Conservation (phyloP, 176 grass and related monocot genomes). For the Carex parvula region DNA sequence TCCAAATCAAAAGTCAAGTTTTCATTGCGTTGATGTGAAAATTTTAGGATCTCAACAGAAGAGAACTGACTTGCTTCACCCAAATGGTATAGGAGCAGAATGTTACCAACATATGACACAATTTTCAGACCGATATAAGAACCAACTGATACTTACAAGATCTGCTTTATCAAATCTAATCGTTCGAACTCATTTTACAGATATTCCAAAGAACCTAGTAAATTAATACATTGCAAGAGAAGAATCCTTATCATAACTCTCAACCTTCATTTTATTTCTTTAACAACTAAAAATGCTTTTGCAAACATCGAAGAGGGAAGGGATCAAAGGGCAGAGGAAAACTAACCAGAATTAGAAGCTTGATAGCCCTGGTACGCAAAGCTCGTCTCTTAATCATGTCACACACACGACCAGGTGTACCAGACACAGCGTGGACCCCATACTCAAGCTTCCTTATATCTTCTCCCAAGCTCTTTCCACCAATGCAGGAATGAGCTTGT, state of each 20-base stretch:
- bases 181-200: not conserved
- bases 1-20: not conserved
- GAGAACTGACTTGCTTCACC: not conserved
- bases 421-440: constrained; percentile 78
- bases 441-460: constrained; percentile 82
- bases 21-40: not conserved
- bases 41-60: not conserved
- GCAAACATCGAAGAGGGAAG: not conserved
- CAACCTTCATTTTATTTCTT: not conserved
- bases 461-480: constrained; percentile 74
- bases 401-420: constrained; percentile 76
- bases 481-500: constrained; percentile 72
- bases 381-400: constrained; percentile 91
- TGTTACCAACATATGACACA: constrained; percentile 3
- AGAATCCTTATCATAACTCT: not conserved
- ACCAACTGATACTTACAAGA: not conserved
- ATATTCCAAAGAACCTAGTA: not conserved
- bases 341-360: constrained; percentile 71
- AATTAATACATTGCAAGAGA: not conserved
- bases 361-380: constrained; percentile 79
- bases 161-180: not conserved
- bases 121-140: not conserved
- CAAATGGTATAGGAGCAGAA: not conserved
- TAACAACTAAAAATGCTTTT: not conserved
- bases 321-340: not conserved